Base-by-base conservation (phyloP, 202 grass and related monocot genomes). In the Cymbopogon flexuosus region DNA sequence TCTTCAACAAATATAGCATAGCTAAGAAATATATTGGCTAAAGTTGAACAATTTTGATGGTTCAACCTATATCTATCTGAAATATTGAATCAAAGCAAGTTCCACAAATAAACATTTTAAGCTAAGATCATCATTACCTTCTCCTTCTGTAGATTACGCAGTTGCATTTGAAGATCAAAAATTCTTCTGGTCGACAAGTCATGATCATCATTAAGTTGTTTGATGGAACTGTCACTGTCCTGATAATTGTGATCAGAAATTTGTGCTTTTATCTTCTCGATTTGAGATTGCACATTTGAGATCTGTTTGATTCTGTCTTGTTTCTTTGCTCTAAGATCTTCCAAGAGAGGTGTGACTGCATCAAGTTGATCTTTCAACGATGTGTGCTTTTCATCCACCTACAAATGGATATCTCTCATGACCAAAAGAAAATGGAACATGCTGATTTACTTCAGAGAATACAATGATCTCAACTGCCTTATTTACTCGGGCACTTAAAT, bases 211-310 rank as follows among this genome's bases (percentile, higher is more conserved):
- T 75, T 90, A 64, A 82, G 60, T 75, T 70, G 67, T 69, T 78
- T 80, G 24, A 34, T 13, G 12, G 51, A 79, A 75, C 36, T 22
- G 67, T 83, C 79, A 7, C 83, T 80, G 70, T 54, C 62, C 60
- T 76, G 76, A 62, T 70, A 81, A 80, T 18, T 76, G 57, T 47
- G 65, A 57, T 87, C 90, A 61, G 56, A 88, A 64, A 97, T 89
- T 75, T 94, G 91, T 57, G 86, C 84, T 63, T 85, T 90, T 79
- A 97, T 97, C 83, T 92, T 94, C 79, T 84, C 85, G n/a, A 97
- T 94, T 79, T 94, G 91, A 2, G 81, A 90, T 76, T 82, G 86
- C 71, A 97, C 40, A 74, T 89, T 85, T 57, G 86, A 83, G 72
- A 97, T 91, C 57, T 89, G 85, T 79, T 79, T 90, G 40, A 87